phyloP scores from a whole-genome alignment of 345 rosid species.

The Dimocarpus longan region DNA sequence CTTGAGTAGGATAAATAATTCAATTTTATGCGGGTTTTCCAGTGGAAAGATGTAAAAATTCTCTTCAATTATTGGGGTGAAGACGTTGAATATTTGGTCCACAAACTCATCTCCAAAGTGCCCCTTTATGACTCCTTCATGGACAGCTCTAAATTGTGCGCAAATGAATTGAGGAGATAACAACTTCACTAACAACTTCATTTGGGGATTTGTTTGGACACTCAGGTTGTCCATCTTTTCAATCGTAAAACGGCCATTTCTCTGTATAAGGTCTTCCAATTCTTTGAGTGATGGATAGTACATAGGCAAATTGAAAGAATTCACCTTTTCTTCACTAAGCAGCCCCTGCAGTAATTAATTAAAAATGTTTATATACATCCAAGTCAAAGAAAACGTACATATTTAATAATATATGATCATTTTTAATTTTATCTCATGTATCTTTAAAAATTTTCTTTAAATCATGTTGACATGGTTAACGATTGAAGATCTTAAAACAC shows the following conservation, averaged over 20 bases:
- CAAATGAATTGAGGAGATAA: not conserved
- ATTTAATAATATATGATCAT: too few relatives aligned
- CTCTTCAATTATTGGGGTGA: not conserved
- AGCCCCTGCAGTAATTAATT: slow-evolving; percentile 4
- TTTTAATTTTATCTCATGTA: too few relatives aligned
- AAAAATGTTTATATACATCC: too few relatives aligned
- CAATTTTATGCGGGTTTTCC: not conserved
- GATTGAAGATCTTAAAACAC: too few relatives aligned
- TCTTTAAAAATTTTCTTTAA: too few relatives aligned
- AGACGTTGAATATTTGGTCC: not conserved
- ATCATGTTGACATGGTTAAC: too few relatives aligned
- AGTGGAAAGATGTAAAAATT: not conserved
- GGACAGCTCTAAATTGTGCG: slow-evolving; percentile 4
- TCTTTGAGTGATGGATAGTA: not conserved
- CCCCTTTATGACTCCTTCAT: slow-evolving; percentile 12
- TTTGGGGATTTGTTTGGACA: not conserved
- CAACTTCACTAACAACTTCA: not conserved
- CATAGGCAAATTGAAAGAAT: slow-evolving; percentile 20
- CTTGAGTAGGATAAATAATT: slow-evolving; percentile 5
- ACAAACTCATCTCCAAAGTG: slow-evolving; percentile 25
- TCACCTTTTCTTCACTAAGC: slow-evolving; percentile 16
- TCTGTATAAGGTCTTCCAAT: not conserved
- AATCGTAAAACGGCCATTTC: slow-evolving; percentile 18
- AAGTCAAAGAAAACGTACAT: too few relatives aligned
- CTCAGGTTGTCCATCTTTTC: slow-evolving; percentile 1